Base-by-base conservation (phyloP, 2,329 filamentous ascomycete species). In the Metarhizium humberi region DNA sequence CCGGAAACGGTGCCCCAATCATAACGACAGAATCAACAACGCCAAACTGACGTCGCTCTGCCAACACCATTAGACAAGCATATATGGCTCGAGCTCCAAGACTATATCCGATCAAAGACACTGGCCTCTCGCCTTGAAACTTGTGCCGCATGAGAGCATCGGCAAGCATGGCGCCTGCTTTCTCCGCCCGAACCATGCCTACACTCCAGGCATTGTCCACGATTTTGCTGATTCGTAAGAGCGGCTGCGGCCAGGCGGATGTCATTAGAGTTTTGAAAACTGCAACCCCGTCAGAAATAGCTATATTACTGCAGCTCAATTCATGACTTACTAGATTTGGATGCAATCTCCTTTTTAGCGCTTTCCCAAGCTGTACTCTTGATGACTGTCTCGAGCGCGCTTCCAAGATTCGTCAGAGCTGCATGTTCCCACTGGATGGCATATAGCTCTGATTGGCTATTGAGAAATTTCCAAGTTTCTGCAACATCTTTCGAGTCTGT, bases 51-150 rank as follows among this genome's bases (percentile, higher is more conserved):
- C 85, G 83, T 56, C 90, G 80, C 66, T 92, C 88, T 0, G 90
- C 90, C 48, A 97, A 77, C 36, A 78, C 81, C 73, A 88, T 86
- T 16, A 96, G 78, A 60, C 92, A 96, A 4, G 85, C 81, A 66
- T 89, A 96, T 52, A 97, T 92, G 38, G 91, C 81, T 50, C 90
- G 82, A 18, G 90, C 88, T 2, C 89, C 90, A 7, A 95, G 75
- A 47, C 89, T 90, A 67, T 90, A 95, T 2, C 90, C 91, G 49
- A 95, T 79, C 13, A 96, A 73, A 6, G 85, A 92, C 3, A 95
- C 82, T 0, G 89, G 84, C 4, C 91, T 81, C 64, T 95, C 88
- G 16, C 91, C 91, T 63, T 92, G 90, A 1, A 89, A 83, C 61
- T 86, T 90, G 58, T 68, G 70, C 66, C 88, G 90, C 63, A 90